Percentiles rank a stretch among this genome's conserved stretches.
phyloP scores from a whole-genome alignment of 2,329 filamentous ascomycete genomes.

The Bipolaris zeicola region DNA sequence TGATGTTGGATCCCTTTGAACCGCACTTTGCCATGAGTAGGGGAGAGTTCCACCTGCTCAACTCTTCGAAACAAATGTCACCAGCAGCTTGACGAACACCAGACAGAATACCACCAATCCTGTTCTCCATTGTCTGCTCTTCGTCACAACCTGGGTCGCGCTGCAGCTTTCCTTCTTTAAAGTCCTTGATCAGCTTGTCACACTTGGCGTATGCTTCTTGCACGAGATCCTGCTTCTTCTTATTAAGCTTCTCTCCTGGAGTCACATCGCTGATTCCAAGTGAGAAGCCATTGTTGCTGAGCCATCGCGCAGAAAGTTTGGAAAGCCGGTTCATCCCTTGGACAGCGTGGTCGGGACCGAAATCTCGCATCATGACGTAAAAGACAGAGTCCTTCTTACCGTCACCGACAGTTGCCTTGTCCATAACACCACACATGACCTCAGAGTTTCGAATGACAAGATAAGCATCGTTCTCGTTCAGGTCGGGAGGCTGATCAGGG shows the following conservation, averaged over 20 bases:
- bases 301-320: conserved; percentile 84
- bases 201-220: conserved; percentile 78
- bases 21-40: conserved; percentile 97
- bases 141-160: conserved; percentile 89
- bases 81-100: conserved; percentile 91
- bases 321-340: conserved; percentile 92
- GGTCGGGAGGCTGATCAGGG: conserved; percentile 72
- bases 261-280: conserved; percentile 96
- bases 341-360: conserved; percentile 85
- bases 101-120: conserved; percentile 87
- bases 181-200: conserved; percentile 80
- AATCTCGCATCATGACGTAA: conserved; percentile 95
- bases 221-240: conserved; percentile 77
- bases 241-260: conserved; percentile 72
- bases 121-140: conserved; percentile 88
- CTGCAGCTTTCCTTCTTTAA: conserved; percentile 78
- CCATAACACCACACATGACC: conserved; percentile 96
- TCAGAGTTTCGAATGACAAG: conserved; percentile 94
- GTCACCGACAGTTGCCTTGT: conserved; percentile 95
- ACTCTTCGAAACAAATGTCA: conserved; percentile 84
- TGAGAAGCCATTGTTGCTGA: conserved; percentile 92
- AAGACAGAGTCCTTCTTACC: conserved; percentile 99
- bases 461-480: conserved; percentile 77
- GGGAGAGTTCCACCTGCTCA: conserved; percentile 90
- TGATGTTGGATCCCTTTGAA: conserved; percentile 96